phyloP scores from a whole-genome alignment of 2,329 filamentous ascomycete genomes.

The Talaromyces rugulosus region DNA sequence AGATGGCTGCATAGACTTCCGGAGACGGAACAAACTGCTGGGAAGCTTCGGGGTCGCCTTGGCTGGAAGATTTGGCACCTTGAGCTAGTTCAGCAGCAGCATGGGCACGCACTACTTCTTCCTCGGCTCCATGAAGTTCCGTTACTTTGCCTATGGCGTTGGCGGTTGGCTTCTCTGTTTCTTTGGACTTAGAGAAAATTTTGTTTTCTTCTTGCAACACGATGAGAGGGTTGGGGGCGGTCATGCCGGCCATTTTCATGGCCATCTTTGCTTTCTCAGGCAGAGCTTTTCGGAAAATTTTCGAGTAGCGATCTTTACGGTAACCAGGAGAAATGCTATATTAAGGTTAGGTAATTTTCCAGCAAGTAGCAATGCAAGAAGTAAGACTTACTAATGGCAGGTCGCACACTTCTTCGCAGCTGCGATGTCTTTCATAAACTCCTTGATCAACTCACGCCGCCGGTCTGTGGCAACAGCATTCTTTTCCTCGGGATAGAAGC shows the following conservation, averaged over 20 bases:
- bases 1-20: constrained; percentile 76
- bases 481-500: constrained; percentile 55
- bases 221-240: constrained; percentile 66
- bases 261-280: constrained; percentile 68
- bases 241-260: constrained; percentile 68
- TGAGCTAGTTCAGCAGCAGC: constrained; percentile 34
- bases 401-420: constrained; percentile 65
- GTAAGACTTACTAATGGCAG: constrained; percentile 49
- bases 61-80: constrained; percentile 25
- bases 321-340: constrained; percentile 71
- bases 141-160: constrained; percentile 42
- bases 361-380: constrained; percentile 6
- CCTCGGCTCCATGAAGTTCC: constrained; percentile 54
- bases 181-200: constrained; percentile 9
- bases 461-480: constrained; percentile 79
- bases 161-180: constrained; percentile 25
- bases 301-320: constrained; percentile 85
- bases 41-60: constrained; percentile 31
- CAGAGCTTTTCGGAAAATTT: constrained; percentile 85
- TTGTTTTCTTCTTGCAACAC: constrained; percentile 47
- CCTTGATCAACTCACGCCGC: constrained; percentile 70
- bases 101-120: constrained; percentile 54
- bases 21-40: constrained; percentile 78
- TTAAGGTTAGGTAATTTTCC: constrained; percentile 16
- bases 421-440: constrained; percentile 72